Percentiles rank a stretch among this genome's conserved stretches.
phyloP scores from a whole-genome alignment of 1,284 basidiomycete genomes.

The Marasmius sp. region DNA sequence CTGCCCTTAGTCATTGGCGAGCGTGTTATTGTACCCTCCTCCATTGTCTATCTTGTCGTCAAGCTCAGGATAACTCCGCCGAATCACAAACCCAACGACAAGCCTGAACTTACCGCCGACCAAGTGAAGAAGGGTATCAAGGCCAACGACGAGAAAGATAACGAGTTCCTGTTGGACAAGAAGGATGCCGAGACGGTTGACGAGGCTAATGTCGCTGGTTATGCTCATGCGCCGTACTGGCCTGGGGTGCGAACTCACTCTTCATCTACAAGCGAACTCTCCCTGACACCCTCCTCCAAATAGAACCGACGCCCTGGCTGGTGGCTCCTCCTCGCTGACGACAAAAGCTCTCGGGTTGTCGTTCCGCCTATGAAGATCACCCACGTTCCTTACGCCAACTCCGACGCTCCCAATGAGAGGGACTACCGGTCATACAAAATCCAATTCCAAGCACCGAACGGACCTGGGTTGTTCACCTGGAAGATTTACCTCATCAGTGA shows the following conservation, averaged over 20 bases:
- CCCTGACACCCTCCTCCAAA: neutral
- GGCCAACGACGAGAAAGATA: slow-evolving; percentile 59
- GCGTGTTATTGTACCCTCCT: slow-evolving; percentile 82
- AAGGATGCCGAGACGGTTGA: slow-evolving; percentile 63
- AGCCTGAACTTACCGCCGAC: slow-evolving; percentile 30
- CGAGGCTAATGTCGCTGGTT: slow-evolving; percentile 45
- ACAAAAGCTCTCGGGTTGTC: slow-evolving; percentile 86
- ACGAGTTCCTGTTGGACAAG: slow-evolving; percentile 65
- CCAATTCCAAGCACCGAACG: slow-evolving; percentile 93
- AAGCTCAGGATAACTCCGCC: slow-evolving; percentile 75
- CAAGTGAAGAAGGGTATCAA: slow-evolving; percentile 54
- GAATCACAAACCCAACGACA: slow-evolving; percentile 18
- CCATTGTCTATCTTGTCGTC: slow-evolving; percentile 87
- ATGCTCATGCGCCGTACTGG: slow-evolving; percentile 91
- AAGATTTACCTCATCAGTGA: slow-evolving; percentile 86
- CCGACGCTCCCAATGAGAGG: slow-evolving; percentile 47
- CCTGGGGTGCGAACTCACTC: slow-evolving; percentile 62
- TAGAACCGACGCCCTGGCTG: slow-evolving; percentile 85
- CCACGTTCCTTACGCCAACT: slow-evolving; percentile 73
- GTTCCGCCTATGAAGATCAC: slow-evolving; percentile 87
- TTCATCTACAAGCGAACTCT: slow-evolving; percentile 1
- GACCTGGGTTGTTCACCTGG: slow-evolving; percentile 87
- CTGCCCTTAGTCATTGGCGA: slow-evolving; percentile 80
- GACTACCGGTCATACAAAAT: slow-evolving; percentile 85
- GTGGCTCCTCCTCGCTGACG: slow-evolving; percentile 91